Evolutionary conservation across 495 filamentous ascomycete species (phyloP).

Genomic region (Haplographium delicatum): DNA sequence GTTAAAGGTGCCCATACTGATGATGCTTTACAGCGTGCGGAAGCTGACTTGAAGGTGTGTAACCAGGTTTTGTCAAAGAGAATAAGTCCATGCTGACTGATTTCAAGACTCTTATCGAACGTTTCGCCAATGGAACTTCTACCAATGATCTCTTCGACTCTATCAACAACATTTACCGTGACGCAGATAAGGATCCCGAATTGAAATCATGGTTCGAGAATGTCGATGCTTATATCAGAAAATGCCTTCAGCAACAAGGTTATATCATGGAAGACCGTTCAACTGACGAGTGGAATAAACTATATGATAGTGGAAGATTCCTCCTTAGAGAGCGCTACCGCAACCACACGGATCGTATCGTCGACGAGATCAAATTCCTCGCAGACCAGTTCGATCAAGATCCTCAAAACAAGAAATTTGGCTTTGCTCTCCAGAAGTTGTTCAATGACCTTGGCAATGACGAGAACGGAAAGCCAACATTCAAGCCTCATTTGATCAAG

Average conservation of each 20-base stretch:
- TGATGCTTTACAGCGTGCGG: constrained; percentile 57
- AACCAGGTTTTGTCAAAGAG: constrained; percentile 28
- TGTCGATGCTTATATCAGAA: constrained; percentile 70
- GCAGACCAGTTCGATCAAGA: constrained; percentile 86
- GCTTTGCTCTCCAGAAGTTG: constrained; percentile 68
- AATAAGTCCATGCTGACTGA: constrained; percentile 13
- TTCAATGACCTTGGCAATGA: constrained; percentile 85
- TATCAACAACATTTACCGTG: constrained; percentile 82
- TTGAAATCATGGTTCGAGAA: constrained; percentile 85
- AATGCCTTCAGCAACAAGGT: constrained; percentile 81
- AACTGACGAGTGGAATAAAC: constrained; percentile 74
- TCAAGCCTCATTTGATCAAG: constrained; percentile 89
- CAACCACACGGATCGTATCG: constrained; percentile 77
- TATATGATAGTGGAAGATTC: constrained; percentile 84
- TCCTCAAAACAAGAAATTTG: constrained; percentile 76
- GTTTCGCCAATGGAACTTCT: constrained; percentile 93
- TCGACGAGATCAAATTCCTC: constrained; percentile 87
- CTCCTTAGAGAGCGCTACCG: constrained; percentile 86
- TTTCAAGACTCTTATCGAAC: constrained; percentile 74
- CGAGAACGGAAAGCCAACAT: constrained; percentile 73
- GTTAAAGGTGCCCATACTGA: constrained; percentile 65
- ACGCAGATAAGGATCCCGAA: constrained; percentile 85
- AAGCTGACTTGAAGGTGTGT: constrained; percentile 61
- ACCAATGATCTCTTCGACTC: constrained; percentile 79
- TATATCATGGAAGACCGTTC: constrained; percentile 82